phyloP scores from a whole-genome alignment of 306 rosid species.

The Cucurbita argyrosperma region DNA sequence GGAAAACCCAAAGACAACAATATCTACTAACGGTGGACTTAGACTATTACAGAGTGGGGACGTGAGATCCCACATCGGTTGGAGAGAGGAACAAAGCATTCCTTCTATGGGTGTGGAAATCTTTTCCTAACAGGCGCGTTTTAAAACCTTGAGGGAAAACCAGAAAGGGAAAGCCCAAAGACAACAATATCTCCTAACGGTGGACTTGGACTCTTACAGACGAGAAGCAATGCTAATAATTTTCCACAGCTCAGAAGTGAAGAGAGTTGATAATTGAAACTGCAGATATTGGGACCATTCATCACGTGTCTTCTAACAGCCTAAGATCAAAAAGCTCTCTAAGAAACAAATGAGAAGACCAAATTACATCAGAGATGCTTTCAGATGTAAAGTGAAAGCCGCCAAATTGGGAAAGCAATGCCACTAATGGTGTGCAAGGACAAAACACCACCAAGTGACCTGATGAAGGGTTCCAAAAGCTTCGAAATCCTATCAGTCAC shows the following conservation, averaged over 20 bases:
- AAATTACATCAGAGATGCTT: slow-evolving; percentile 2
- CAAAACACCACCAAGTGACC: background rate
- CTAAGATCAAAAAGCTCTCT: background rate
- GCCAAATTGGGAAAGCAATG: slow-evolving; percentile 6
- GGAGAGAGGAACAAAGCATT: too few species aligned
- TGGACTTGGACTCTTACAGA: too few species aligned
- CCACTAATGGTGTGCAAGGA: background rate
- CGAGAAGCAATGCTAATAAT: background rate
- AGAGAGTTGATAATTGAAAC: background rate
- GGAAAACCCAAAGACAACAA: too few species aligned
- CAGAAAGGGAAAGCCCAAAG: too few species aligned
- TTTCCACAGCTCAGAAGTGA: background rate
- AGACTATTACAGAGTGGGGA: too few species aligned
- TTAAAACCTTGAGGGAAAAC: too few species aligned
- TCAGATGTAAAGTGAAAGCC: slow-evolving; percentile 6
- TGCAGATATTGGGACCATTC: slow-evolving; percentile 7
- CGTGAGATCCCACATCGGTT: too few species aligned
- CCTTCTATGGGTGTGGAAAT: too few species aligned
- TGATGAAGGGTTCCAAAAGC: background rate
- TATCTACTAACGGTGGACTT: too few species aligned
- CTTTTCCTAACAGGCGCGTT: too few species aligned
- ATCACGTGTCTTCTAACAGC: slow-evolving; percentile 4
- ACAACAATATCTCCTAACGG: too few species aligned
- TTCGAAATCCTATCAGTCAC: background rate
- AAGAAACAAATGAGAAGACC: slow-evolving; percentile 4